Base-by-base conservation (phyloP, 352 stramenopile genomes). In the Phytopythium litorale region DNA sequence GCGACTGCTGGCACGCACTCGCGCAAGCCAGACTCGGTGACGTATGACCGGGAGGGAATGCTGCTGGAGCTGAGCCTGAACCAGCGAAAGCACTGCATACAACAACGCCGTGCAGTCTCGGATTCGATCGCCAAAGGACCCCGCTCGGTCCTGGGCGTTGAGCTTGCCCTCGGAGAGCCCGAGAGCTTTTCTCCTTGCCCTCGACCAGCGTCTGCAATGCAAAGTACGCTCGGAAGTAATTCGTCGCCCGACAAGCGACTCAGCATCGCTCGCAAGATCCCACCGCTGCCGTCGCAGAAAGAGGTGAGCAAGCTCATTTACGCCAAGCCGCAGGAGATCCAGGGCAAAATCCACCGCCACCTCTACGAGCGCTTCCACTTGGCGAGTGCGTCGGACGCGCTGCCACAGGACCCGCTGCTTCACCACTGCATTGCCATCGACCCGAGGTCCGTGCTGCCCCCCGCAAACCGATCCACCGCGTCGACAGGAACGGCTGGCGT, bases 31-130 rank as follows among this genome's bases (percentile, higher is more conserved):
- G 76, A 74, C 32, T 78, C 78, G 4, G 60, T 91, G 25, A 73
- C 66, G 16, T 89, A 85, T 21, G 82, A 91, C 56, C 79, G 79
- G 58, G 61, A 79, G 4, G 73, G 70, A 13, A 89, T 92, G 70
- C 56, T 92, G 54, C 50, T 92, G n/a, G 80, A 92, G 62, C 68
- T 92, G 21, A 78, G 66, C 64, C 63, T 92, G 5, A 85, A 84
- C 18, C 82, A 90, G 64, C 75, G 77, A 12, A 86, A 87, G 40
- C 77, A 86, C 52, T 90, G 82, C 48, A 58, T 81, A 12, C 63
- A 67, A 33, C 71, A 88, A 59, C 78, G 73, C 2, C 72, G 86
- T 45, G 63, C 71, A 33, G 68, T 89, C 4, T 62, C 71, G 15
- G 32, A 76, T 16, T 74, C 68, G 6, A 64, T 90, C 13, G 67